These are phyloP conservation scores for Colletotrichum sp. DNA, from an alignment of 2,329 filamentous ascomycete genomes.

Conservation along the genomic window DNA sequence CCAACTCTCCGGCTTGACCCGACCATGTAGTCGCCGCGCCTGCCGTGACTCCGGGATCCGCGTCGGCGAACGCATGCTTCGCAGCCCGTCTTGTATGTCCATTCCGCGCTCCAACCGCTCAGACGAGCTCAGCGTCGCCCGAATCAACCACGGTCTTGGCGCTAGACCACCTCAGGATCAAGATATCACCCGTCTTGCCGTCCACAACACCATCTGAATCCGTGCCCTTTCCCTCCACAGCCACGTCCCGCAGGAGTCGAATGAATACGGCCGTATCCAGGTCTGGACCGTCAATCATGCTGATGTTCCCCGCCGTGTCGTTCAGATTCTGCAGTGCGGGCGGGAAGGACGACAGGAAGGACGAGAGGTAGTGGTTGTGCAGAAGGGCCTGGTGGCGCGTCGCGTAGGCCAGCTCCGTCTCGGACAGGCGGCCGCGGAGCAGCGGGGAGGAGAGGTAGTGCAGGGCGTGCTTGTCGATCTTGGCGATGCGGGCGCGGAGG, in stretches of 20 bases:
- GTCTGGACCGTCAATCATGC: slow-evolving; percentile 92
- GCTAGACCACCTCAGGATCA: slow-evolving; percentile 77
- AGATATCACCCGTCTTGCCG: slow-evolving; percentile 65
- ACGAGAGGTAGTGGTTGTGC: slow-evolving; percentile 82
- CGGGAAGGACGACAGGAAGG: slow-evolving; percentile 86
- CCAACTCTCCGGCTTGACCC: slow-evolving; percentile 30
- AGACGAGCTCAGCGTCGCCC: slow-evolving; percentile 64
- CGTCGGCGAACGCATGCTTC: neutral
- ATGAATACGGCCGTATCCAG: slow-evolving; percentile 85
- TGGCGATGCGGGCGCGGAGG: slow-evolving; percentile 83
- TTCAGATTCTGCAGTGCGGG: slow-evolving; percentile 81
- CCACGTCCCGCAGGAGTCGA: slow-evolving; percentile 67
- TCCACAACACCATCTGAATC: slow-evolving; percentile 67
- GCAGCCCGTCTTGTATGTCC: neutral
- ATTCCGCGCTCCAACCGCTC: slow-evolving; percentile 27
- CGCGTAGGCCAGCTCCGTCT: slow-evolving; percentile 81
- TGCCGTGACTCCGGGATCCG: slow-evolving; percentile 51
- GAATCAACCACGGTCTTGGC: slow-evolving; percentile 65
- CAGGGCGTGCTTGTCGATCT: slow-evolving; percentile 82
- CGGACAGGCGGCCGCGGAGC: slow-evolving; percentile 70
- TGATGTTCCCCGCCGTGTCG: slow-evolving; percentile 86
- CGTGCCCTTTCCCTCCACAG: slow-evolving; percentile 65
- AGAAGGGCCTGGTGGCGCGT: slow-evolving; percentile 85
- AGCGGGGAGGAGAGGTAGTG: slow-evolving; percentile 69
- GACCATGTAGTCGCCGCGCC: slow-evolving; percentile 48